phyloP scores from a whole-genome alignment of 1,284 basidiomycete genomes.

The Sporisorium scitamineum region DNA sequence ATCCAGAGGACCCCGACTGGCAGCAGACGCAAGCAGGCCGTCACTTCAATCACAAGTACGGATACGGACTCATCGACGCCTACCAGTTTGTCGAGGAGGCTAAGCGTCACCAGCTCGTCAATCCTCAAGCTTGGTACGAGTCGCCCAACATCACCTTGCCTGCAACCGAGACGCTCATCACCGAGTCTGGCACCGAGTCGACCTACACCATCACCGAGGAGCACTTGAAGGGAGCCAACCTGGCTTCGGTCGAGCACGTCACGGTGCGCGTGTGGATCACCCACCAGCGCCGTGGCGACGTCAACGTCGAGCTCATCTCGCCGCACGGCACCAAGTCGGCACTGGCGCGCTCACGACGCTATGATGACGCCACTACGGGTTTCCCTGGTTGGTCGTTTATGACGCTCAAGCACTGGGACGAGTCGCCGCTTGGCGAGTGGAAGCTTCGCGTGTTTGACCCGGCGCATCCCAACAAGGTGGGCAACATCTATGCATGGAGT shows the following conservation, averaged over 20 bases:
- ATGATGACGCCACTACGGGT: conserved; percentile 79
- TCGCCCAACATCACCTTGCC: conserved; percentile 52
- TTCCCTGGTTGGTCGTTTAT: conserved; percentile 97
- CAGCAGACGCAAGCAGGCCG: conserved; percentile 83
- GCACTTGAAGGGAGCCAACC: conserved; percentile 80
- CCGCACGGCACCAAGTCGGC: conserved; percentile 89
- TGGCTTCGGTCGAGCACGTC: conserved; percentile 90
- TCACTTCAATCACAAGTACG: conserved; percentile 95
- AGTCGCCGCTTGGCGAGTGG: conserved; percentile 93
- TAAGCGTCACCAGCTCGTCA: conserved; percentile 85
- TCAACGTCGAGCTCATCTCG: conserved; percentile 88
- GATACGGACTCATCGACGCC: conserved; percentile 90
- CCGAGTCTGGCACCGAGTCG: conserved; percentile 77
- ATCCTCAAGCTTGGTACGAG: conserved; percentile 86
- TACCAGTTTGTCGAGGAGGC: conserved; percentile 85
- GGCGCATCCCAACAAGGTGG: conserved; percentile 73
- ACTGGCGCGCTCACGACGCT: conserved; percentile 79
- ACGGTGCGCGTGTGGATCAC: conserved; percentile 93
- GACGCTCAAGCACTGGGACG: conserved; percentile 98
- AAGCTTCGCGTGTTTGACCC: conserved; percentile 84
- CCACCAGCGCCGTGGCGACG: conserved; percentile 87
- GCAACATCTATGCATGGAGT: conserved; percentile 89
- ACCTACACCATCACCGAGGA: conserved; percentile 79
- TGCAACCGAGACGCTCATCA: conserved; percentile 72
- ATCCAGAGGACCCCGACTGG: conserved; percentile 94